phyloP scores from a whole-genome alignment of 768 basidiomycete species.

The Xerocomus potaroensis region DNA sequence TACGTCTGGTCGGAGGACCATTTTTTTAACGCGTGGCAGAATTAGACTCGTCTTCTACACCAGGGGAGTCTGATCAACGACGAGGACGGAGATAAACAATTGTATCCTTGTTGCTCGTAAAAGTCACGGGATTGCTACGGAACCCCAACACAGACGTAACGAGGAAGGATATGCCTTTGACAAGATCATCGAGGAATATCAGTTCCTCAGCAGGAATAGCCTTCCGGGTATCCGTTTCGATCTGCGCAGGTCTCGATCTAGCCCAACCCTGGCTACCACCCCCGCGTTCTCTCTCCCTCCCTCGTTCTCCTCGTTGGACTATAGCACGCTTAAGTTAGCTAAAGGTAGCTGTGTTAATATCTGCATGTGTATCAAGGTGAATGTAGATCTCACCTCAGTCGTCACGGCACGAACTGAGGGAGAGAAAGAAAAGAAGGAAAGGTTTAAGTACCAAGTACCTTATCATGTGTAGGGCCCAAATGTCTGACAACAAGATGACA shows the following conservation, averaged over 20 bases:
- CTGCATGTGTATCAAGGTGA: too few relatives aligned
- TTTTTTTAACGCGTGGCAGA: constrained; percentile 1
- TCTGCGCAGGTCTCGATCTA: constrained; percentile 14
- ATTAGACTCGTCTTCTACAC: constrained; percentile 17
- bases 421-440: too few relatives aligned
- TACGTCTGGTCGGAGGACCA: constrained; percentile 4
- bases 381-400: too few relatives aligned
- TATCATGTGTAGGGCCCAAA: too few relatives aligned
- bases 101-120: background rate
- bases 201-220: background rate
- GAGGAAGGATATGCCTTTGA: constrained; percentile 15
- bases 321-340: too few relatives aligned
- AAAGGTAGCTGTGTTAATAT: too few relatives aligned
- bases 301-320: constrained; percentile 34
- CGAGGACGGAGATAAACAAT: constrained; percentile 2
- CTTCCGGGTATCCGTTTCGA: background rate
- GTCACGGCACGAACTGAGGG: too few relatives aligned
- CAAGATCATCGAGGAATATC: constrained; percentile 17
- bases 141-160: constrained; percentile 14
- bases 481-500: too few relatives aligned
- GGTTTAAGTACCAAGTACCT: too few relatives aligned
- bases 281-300: constrained; percentile 5
- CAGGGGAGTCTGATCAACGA: constrained; percentile 11
- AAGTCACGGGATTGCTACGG: background rate
- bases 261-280: constrained; percentile 6